Base-by-base conservation (phyloP, 805 yeast genomes). In the Diddensiella transvaalensis region DNA sequence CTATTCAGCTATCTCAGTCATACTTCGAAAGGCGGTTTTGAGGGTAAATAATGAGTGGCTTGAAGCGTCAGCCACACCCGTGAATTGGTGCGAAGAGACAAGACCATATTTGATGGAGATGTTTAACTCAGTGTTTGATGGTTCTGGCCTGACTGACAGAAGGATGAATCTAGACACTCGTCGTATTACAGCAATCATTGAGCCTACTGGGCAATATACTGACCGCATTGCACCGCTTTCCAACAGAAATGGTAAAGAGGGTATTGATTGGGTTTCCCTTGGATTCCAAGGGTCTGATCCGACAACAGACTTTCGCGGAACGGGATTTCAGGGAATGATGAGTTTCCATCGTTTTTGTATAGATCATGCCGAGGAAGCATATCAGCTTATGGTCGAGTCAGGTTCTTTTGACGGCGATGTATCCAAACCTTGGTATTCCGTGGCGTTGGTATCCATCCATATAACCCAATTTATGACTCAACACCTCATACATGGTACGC, bases 201-300 rank as follows among this genome's bases (percentile, higher is more conserved):
- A 26, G 13, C 11, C 8, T 26, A 26, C 13, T 10, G 8, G 8
- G 21, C 38, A 35, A 18, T 17, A 35, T 18, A n/a, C 38, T 13
- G 32, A 17, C 10, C 42, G 19, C 10, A 39, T 8, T 17, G 5
- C 32, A 8, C 42, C 24, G n/a, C n/a, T 17, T 6, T 8, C 30
- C 13, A 21, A 6, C 35, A 29, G 17, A 17, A 39, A 17, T 4
- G 44, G 29, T n/a, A 44, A n/a, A 11, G 29, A 15, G 26, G 33
- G 23, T 18, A n/a, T 49, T 4, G 55, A 65, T 46, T 69, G 71
- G 70, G 65, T 61, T 18, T 52, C 57, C 2, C 54, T 69, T 4
- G 74, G 74, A 3, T 69, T 69, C 54, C 74, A 69, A 46, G 70
- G 71, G 1, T 19, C 52, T 15, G 65, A 67, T 47, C 74, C 74